Base-by-base conservation (phyloP, 768 basidiomycete species). In the Kwoniella europaea region DNA sequence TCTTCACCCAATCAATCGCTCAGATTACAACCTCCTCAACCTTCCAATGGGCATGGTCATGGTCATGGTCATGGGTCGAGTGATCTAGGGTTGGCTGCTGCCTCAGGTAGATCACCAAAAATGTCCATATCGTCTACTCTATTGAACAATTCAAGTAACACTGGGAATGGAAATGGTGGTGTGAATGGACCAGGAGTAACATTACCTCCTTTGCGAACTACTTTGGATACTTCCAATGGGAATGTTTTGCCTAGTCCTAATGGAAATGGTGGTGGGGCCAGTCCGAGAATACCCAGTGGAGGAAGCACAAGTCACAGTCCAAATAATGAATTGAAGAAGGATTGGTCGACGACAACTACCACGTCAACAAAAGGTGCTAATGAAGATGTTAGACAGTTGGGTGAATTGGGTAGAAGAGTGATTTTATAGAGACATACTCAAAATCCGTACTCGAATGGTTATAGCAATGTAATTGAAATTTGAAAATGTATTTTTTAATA, bases 121-220 rank as follows among this genome's bases (percentile, higher is more conserved):
- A 69, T 74, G 74, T 74, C 74, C 9, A 71, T 74, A 29, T 67
- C 65, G 6, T 64, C 60, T 6, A 69, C 59, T 52, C 42, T 74
- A 7, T 55, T 65, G n/a, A 68, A 69, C 50, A 62, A 52, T 24
- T 35, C 35, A 6, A 9, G 35, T 35, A 35, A 35, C 35, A 35
- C 63, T 53, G 10, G 68, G 68, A n/a, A 35, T n/a, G 10, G 68
- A 54, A n/a, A 27, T 10, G 10, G 10, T 56, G 35, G 35, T 2
- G 46, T 4, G 22, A 24, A 4, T 35, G 56, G 46, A 10, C 24
- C 64, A 6, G 56, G 63, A 7, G 10, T 79, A 12, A 79, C 74
- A 7, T 52, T 79, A 12, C 78, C 78, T 1, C 76, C 78, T 4
- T 63, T 79, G 15, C 63, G 78, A 46, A 52, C 71, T 29, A 64